Conservation (phyloP, 2,329 filamentous ascomycete species). For the Tolypocladium sp. region DNA sequence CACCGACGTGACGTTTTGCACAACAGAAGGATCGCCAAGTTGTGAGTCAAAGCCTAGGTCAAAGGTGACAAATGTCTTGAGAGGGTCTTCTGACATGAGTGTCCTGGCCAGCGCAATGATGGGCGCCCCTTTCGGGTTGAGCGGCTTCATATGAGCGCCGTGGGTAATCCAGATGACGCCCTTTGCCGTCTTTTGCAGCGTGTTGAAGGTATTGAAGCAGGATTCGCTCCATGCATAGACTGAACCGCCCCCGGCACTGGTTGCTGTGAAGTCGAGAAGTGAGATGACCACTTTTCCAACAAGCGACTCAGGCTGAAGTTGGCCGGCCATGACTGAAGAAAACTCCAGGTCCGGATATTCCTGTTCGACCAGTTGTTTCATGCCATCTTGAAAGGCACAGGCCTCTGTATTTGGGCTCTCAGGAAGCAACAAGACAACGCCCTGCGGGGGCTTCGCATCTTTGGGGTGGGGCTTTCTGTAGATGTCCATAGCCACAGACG, state of each 20-base stretch:
- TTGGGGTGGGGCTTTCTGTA: background rate
- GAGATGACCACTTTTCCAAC: conserved; percentile 29
- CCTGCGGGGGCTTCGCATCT: background rate
- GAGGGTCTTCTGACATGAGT: conserved; percentile 38
- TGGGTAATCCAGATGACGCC: conserved; percentile 39
- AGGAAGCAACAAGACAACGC: conserved; percentile 10
- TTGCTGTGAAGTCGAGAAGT: conserved; percentile 31
- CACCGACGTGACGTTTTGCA: conserved; percentile 13
- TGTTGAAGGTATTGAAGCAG: conserved; percentile 31
- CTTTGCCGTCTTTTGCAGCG: conserved; percentile 24
- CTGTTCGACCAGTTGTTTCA: background rate
- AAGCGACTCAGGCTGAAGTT: conserved; percentile 9
- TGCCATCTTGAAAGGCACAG: background rate
- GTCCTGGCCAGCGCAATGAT: conserved; percentile 38
- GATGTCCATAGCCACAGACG: background rate
- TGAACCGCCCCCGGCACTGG: conserved; percentile 9
- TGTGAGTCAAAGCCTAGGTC: conserved; percentile 23
- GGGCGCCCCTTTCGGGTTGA: conserved; percentile 25
- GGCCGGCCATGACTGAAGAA: conserved; percentile 1
- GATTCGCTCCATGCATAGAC: conserved; percentile 29
- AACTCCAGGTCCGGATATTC: background rate
- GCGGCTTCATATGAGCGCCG: conserved; percentile 26
- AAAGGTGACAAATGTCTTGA: conserved; percentile 32
- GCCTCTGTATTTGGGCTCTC: background rate
- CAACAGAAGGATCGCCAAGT: conserved; percentile 7